These are phyloP conservation scores for Candida sp. DNA, from an alignment of 1,139 yeast species.

Conservation along the genomic window DNA sequence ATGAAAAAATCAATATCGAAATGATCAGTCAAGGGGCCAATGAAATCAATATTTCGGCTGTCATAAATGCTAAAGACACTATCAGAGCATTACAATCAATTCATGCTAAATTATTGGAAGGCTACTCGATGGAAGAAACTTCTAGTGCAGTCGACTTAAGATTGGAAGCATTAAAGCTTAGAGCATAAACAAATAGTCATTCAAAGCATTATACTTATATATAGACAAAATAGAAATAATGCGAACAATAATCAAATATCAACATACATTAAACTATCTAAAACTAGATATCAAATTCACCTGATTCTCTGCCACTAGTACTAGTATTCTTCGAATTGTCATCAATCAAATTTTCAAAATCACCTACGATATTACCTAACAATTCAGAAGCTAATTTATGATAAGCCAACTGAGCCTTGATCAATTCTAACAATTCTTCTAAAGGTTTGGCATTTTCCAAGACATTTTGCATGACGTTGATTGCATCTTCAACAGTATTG, in stretches of 20 bases:
- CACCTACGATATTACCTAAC: conserved; percentile 63
- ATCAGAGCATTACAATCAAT: conserved; percentile 82
- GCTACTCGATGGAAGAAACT: conserved; percentile 24
- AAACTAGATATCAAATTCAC: conserved; percentile 42
- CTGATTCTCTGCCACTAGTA: conserved; percentile 30
- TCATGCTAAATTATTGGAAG: conserved; percentile 73
- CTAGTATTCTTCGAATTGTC: conserved; percentile 28
- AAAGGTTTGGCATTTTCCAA: conserved; percentile 73
- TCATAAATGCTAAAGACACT: conserved; percentile 79
- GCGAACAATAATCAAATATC: conserved; percentile 1
- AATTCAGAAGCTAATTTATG: conserved; percentile 75
- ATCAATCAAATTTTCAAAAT: conserved; percentile 59
- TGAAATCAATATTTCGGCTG: conserved; percentile 95
- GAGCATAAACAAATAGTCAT: conserved; percentile 5
- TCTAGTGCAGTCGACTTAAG: conserved; percentile 36
- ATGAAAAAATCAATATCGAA: conserved; percentile 88
- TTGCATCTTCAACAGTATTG: conserved; percentile 88
- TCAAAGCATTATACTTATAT: no score
- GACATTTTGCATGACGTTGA: conserved; percentile 78
- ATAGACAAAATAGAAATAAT: no score
- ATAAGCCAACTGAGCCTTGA: conserved; percentile 79
- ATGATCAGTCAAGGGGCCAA: conserved; percentile 99
- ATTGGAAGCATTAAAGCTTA: conserved; percentile 30
- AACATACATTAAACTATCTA: background rate
- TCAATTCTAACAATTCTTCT: conserved; percentile 65